Base-by-base conservation (phyloP, 257 asterid genomes). In the Rauvolfia tetraphylla region DNA sequence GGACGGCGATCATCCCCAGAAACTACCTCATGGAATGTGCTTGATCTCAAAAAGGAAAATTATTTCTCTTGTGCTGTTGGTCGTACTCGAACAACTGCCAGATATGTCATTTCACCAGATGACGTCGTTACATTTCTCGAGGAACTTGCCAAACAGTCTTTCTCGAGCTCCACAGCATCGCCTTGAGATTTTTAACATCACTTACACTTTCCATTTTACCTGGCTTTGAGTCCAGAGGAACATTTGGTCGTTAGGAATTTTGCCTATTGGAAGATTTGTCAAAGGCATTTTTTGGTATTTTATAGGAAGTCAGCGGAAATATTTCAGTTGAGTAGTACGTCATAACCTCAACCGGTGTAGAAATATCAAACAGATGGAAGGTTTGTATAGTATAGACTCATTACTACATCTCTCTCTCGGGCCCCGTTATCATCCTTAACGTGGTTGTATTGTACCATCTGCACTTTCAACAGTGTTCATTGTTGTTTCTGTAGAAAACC, bases 61-160 rank as follows among this genome's bases (percentile, higher is more conserved):
- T 95, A 95, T 83, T 95, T 90, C 83, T 95, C 99, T 10, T 94
- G 97, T 81, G 82, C 98, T 42, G 98, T 95, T 42, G 96, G 97
- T 15, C 85, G 97, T 39, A 86, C 85, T 36, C 91, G 95, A 1
- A 95, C 99, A 9, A 88, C 79, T 72, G 99, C 99, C 51, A 86
- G 99, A 41, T 95, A 91, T 80, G 84, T 93, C 53, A 79, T 61
- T 76, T 56, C 88, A 20, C 81, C 97, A 1, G 91, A 89, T 44
- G 93, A 95, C 5, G 95, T 91, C 1, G 91, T 93, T 25, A 75
- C 85, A 12, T 88, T 91, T 79, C 83, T 95, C 61, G 89, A 83
- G 84, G 90, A 86, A 57, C 79, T 91, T 84, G 88, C 92, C 23
- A 87, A 76, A 56, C 51, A 82, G 87, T 46, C 88, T 36, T 14